Evolutionary conservation across 192 early-diverging fungal species (phyloP).

Genomic region (Coemansia guatemalensis): DNA sequence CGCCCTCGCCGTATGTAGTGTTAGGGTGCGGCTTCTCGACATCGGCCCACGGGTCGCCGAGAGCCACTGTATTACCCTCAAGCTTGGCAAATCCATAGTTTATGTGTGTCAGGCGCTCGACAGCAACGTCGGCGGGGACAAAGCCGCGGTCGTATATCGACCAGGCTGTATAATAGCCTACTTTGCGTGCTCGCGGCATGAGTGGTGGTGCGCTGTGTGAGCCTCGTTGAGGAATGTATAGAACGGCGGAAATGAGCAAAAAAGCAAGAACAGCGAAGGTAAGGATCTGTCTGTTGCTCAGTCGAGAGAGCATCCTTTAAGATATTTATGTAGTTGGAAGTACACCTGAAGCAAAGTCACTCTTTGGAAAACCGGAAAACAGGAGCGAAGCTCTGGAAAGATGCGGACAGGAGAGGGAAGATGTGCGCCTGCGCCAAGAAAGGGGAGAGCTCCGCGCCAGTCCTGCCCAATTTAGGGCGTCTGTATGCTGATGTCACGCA

Average conservation of each 20-base stretch:
- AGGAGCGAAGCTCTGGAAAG: neutral
- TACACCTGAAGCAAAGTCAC: neutral
- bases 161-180: slow-evolving; percentile 59
- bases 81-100: slow-evolving; percentile 81
- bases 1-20: slow-evolving; percentile 55
- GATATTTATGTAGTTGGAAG: neutral
- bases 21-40: slow-evolving; percentile 63
- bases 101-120: slow-evolving; percentile 73
- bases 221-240: slow-evolving; percentile 24
- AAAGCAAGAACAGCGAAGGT: slow-evolving; percentile 20
- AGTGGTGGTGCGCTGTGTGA: neutral
- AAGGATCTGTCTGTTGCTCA: slow-evolving; percentile 5
- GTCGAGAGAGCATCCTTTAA: neutral
- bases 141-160: slow-evolving; percentile 71
- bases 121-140: slow-evolving; percentile 60
- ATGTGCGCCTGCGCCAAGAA: neutral
- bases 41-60: slow-evolving; percentile 79
- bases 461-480: no score
- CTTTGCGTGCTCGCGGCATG: slow-evolving; percentile 41
- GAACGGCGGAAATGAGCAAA: slow-evolving; percentile 15
- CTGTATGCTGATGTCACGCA: neutral
- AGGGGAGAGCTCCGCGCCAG: neutral
- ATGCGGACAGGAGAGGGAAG: neutral
- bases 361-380: neutral
- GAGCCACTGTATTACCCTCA: slow-evolving; percentile 59